phyloP scores from a whole-genome alignment of 768 basidiomycete species.

The Tubosaeta sp. region DNA sequence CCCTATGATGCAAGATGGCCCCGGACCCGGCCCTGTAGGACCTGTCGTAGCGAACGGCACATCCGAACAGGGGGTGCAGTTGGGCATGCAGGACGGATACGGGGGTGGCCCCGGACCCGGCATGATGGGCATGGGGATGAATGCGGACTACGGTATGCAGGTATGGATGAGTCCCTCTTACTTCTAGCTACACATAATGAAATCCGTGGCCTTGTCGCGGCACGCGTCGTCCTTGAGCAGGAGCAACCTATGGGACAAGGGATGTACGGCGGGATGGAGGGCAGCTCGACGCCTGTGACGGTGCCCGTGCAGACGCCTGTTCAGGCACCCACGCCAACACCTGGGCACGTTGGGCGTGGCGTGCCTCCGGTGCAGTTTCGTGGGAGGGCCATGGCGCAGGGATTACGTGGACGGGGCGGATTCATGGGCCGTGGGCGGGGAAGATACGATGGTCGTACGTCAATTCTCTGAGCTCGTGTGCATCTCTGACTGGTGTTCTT shows the following conservation, averaged over 20 bases:
- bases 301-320: conserved; percentile 34
- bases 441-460: conserved; percentile 39
- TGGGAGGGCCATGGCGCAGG: conserved; percentile 41
- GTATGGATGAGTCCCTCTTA: conserved; percentile 41
- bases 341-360: conserved; percentile 28
- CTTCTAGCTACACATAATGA: conserved; percentile 33
- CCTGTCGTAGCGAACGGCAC: conserved; percentile 36
- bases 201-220: conserved; percentile 31
- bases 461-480: not conserved
- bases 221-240: conserved; percentile 34
- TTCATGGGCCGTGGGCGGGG: conserved; percentile 37
- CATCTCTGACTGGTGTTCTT: conserved; percentile 2
- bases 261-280: conserved; percentile 66
- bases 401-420: conserved; percentile 42
- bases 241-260: conserved; percentile 63
- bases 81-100: conserved; percentile 41
- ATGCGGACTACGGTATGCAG: conserved; percentile 70
- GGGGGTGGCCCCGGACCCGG: conserved; percentile 42
- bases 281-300: conserved; percentile 45
- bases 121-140: conserved; percentile 72
- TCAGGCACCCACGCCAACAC: conserved; percentile 29
- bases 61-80: conserved; percentile 36
- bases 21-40: conserved; percentile 29
- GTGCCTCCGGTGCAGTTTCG: conserved; percentile 40
- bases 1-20: conserved; percentile 54